A percentile compares a stretch with the other conserved stretches of the same genome.
phyloP scores from a whole-genome alignment of 179 eudicot species.

The Spergularia azorica region DNA sequence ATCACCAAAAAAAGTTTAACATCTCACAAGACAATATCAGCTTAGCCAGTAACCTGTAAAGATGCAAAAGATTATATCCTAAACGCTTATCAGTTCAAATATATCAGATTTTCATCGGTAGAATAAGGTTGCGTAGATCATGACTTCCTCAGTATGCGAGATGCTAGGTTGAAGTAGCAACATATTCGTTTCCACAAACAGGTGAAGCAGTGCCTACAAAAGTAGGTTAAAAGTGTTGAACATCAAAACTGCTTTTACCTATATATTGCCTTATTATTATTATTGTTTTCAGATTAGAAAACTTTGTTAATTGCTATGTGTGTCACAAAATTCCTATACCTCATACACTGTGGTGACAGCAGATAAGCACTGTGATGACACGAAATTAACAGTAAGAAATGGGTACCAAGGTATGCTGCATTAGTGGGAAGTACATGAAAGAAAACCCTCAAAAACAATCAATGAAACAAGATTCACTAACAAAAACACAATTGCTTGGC shows the following conservation, averaged over 20 bases:
- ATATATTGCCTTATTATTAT: neutral
- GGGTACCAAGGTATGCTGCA: slow-evolving; percentile 11
- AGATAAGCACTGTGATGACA: slow-evolving; percentile 11
- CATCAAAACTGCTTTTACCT: neutral
- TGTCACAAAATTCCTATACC: slow-evolving; percentile 11
- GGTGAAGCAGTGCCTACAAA: neutral
- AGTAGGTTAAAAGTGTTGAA: neutral
- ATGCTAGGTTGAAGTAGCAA: neutral
- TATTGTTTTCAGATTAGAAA: slow-evolving; percentile 9
- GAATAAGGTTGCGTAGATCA: neutral
- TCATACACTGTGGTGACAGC: slow-evolving; percentile 6
- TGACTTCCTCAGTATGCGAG: neutral
- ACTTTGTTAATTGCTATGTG: neutral
- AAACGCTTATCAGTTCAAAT: neutral
- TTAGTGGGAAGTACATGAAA: slow-evolving; percentile 17
- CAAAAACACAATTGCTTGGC: slow-evolving; percentile 30
- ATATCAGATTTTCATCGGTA: neutral
- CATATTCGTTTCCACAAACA: neutral
- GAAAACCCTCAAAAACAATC: slow-evolving; percentile 19
- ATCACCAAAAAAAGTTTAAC: neutral
- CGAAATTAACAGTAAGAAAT: slow-evolving; percentile 9
- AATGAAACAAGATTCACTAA: slow-evolving; percentile 28
- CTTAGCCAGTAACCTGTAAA: neutral
- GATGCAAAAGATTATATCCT: neutral
- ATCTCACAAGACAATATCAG: neutral